Base-by-base conservation (phyloP, 1,139 yeast genomes). In the Kurtzmaniella natalensis region DNA sequence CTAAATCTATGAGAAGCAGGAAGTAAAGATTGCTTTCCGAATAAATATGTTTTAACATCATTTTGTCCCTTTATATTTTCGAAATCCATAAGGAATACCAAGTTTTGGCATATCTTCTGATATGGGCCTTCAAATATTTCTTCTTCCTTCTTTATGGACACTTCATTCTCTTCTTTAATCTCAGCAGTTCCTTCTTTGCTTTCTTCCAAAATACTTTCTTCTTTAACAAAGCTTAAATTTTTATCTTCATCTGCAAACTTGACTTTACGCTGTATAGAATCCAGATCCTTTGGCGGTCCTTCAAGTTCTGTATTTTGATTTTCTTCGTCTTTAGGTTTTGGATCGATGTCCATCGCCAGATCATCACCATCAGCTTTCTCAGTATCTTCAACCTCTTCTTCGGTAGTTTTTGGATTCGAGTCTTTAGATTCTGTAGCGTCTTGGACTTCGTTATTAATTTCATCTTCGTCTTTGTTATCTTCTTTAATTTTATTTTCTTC, bases 121-220 rank as follows among this genome's bases (percentile, higher is more conserved):
- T 62, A 51, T 1, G 94, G 94, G 0, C 92, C 89, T 53, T 79
- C 79, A 44, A 67, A 76, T 0, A 64, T 43, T 28, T 57, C 62
- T 13, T 48, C 44, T 16, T 40, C n/a, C n/a, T n/a, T n/a, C 44
- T n/a, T 38, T 23, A 11, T 23, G 26, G 14, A 10, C 14, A 9
- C 4, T 23, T 4, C 43, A 7, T 34, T 40, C 1, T 26, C 29
- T 10, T 29, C 32, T 14, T 32, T 37, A 11, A 35, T 25, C 28
- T 39, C 42, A 11, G 48, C 41, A 11, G 37, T 34, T 9, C 42
- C 37, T 21, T 37, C 14, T n/a, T n/a, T n/a, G n/a, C n/a, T n/a
- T n/a, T n/a, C n/a, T n/a, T n/a, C n/a, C n/a, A n/a, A n/a, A n/a
- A n/a, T n/a, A n/a, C n/a, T n/a, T n/a, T n/a, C n/a, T n/a, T n/a